Percentiles rank a stretch among this genome's conserved stretches.
Evolutionary conservation across 2,329 filamentous ascomycete genomes (phyloP).

Genomic region (Alternaria gaisen): DNA sequence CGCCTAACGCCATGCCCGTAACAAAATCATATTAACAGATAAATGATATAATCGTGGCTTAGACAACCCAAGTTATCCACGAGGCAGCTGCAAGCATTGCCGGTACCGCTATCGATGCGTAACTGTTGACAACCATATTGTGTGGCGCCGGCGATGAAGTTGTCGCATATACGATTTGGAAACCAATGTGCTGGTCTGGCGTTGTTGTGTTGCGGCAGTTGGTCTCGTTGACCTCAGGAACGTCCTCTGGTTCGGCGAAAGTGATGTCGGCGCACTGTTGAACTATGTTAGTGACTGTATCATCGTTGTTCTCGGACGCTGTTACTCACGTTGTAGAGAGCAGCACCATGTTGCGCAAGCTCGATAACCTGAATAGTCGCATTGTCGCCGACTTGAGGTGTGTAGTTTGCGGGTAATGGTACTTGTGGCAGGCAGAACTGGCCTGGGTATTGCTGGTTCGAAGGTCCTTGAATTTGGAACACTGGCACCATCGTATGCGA

Average conservation of each 20-base stretch:
- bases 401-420: slow-evolving; percentile 76
- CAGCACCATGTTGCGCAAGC: slow-evolving; percentile 81
- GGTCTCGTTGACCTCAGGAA: slow-evolving; percentile 75
- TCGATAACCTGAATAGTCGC: slow-evolving; percentile 92
- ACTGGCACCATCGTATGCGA: slow-evolving; percentile 80
- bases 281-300: slow-evolving; percentile 10
- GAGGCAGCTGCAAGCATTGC: slow-evolving; percentile 38
- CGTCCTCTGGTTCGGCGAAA: slow-evolving; percentile 81
- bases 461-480: slow-evolving; percentile 84
- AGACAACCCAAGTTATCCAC: slow-evolving; percentile 38
- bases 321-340: slow-evolving; percentile 76
- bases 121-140: slow-evolving; percentile 35
- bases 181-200: slow-evolving; percentile 63
- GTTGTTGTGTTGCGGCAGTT: slow-evolving; percentile 89
- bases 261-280: slow-evolving; percentile 92
- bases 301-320: background rate
- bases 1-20: slow-evolving; percentile 24
- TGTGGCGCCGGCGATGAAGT: slow-evolving; percentile 44
- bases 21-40: slow-evolving; percentile 5
- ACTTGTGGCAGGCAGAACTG: slow-evolving; percentile 91
- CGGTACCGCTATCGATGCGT: slow-evolving; percentile 39
- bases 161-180: slow-evolving; percentile 77
- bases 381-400: slow-evolving; percentile 80
- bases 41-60: slow-evolving; percentile 9
- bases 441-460: slow-evolving; percentile 84